phyloP scores from a whole-genome alignment of 805 yeast genomes.

The Suhomyces sp. region DNA sequence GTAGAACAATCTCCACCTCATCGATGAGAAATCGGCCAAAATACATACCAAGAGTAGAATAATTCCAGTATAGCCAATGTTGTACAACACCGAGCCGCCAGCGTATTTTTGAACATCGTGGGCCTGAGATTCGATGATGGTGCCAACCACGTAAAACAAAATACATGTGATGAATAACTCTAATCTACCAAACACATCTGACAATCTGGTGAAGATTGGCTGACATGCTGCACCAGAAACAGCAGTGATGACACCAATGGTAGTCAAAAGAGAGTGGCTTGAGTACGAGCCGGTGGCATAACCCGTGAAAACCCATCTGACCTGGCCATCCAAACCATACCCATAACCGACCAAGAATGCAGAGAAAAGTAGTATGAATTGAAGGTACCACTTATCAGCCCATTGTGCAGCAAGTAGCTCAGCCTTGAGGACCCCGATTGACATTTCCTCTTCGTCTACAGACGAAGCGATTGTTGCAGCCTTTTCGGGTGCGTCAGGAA shows the following conservation, averaged over 20 bases:
- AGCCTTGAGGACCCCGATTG: slow-evolving; percentile 20
- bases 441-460: slow-evolving; percentile 10
- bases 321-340: slow-evolving; percentile 24
- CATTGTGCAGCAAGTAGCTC: slow-evolving; percentile 20
- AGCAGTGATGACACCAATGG: slow-evolving; percentile 25
- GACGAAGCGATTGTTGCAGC: background rate
- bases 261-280: slow-evolving; percentile 21
- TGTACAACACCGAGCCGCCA: slow-evolving; percentile 26
- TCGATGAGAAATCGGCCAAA: slow-evolving; percentile 16
- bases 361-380: slow-evolving; percentile 12
- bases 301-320: slow-evolving; percentile 18
- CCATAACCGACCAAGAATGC: slow-evolving; percentile 25
- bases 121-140: slow-evolving; percentile 29
- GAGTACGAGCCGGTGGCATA: slow-evolving; percentile 25
- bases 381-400: slow-evolving; percentile 10
- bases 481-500: background rate
- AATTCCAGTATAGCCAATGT: slow-evolving; percentile 17
- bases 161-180: slow-evolving; percentile 22
- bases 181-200: slow-evolving; percentile 27
- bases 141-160: slow-evolving; percentile 25
- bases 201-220: slow-evolving; percentile 26
- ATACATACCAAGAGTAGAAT: slow-evolving; percentile 13
- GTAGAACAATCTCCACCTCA: slow-evolving; percentile 17
- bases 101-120: slow-evolving; percentile 25
- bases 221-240: slow-evolving; percentile 31